Evolutionary conservation across 2,329 filamentous ascomycete species (phyloP), one percentile per base, ranked within the genome.

Genomic region (Talaromyces sp.): DNA sequence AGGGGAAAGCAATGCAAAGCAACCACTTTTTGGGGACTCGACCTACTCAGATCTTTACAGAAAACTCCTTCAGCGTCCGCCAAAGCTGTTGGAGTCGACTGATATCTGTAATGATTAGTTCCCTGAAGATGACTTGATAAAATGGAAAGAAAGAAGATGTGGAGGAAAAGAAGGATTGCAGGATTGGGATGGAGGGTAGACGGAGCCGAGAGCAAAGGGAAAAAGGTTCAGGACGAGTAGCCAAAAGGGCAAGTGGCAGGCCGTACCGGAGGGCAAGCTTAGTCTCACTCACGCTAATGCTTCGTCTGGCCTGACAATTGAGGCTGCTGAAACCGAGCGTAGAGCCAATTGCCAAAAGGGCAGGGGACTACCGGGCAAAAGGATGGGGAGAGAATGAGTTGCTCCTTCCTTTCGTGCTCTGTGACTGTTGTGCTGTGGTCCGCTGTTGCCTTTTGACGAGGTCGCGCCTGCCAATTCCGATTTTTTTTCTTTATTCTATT

Each of bases 71-170:
- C 57, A 52, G 58, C 62, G 56, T 50, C 50, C 35, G 48, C 61
- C 62, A 60, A 33, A 63, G 58, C 62, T 48, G 62, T 60, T 52
- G 62, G 62, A 60, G 62, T 60, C 39, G 48, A 55, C 37, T 63
- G 58, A 25, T 44, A 33, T 60, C 58, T 48, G 42, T 48, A 9
- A 42, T 33, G 57, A 52, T n/a, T 57, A 35, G 35, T 39, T 11
- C 57, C n/a, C 37, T 44, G 42, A 35, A 23, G 25, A 25, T 48
- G 25, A 28, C 28, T n/a, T 21, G 28, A 46, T 28, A 58, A 46
- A 39, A 40, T 21, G 23, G 11, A 25, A 42, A 46, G 55, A 48
- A 62, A 54, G 23, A 39, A 54, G 48, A 33, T 1, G 55, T 23
- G 21, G 18, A 21, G 14, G 25, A 44, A 28, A 46, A 25, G 23